phyloP scores from a whole-genome alignment of 2,329 filamentous ascomycete species.

The Trichoderma koningii region DNA sequence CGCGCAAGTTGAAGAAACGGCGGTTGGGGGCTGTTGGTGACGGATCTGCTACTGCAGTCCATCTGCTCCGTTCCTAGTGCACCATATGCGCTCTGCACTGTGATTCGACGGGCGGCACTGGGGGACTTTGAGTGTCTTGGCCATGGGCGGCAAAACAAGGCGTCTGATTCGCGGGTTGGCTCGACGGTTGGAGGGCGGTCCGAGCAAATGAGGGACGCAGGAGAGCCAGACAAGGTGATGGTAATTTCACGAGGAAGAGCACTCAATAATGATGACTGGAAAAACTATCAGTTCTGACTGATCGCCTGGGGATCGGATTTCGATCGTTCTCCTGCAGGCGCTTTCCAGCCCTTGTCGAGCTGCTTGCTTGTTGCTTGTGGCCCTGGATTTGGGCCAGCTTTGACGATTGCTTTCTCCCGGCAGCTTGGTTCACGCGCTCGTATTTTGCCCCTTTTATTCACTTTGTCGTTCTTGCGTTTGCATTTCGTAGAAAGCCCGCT shows the following conservation, averaged over 20 bases:
- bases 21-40: conserved; percentile 26
- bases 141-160: conserved; percentile 30
- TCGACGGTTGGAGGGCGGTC: neutral
- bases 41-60: neutral
- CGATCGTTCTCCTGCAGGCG: neutral
- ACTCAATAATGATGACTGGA: neutral
- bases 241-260: conserved; percentile 2
- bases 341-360: neutral
- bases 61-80: neutral
- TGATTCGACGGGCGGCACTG: conserved; percentile 29
- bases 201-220: conserved; percentile 5
- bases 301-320: neutral
- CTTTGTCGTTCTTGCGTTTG: neutral
- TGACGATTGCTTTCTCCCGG: neutral
- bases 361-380: neutral
- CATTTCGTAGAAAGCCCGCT: neutral
- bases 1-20: conserved; percentile 6
- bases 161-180: conserved; percentile 30
- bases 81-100: conserved; percentile 14
- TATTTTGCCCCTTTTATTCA: neutral
- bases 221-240: neutral
- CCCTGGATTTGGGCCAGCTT: neutral
- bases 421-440: neutral
- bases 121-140: conserved; percentile 9
- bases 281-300: neutral